phyloP scores from a whole-genome alignment of 2,329 filamentous ascomycete genomes.

The Myriosclerotinia curreyana region DNA sequence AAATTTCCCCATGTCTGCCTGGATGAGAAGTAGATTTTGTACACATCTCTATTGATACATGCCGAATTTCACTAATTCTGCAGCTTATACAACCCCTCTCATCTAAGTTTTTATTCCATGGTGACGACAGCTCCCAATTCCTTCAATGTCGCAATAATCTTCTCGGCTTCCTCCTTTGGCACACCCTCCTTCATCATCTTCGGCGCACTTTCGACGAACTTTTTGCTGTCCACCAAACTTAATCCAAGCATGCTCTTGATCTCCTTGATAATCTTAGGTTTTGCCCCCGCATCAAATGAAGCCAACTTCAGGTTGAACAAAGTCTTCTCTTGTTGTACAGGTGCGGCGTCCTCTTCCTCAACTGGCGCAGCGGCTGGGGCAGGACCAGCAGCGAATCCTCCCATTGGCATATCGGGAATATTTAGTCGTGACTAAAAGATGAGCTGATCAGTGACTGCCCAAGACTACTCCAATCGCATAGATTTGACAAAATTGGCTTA shows the following conservation, averaged over 20 bases:
- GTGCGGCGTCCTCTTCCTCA: constrained; percentile 84
- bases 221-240: constrained; percentile 98
- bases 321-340: constrained; percentile 89
- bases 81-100: constrained; percentile 29
- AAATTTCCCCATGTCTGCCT: neutral
- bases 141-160: constrained; percentile 95
- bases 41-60: constrained; percentile 40
- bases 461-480: neutral
- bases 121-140: constrained; percentile 81
- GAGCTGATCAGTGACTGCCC: constrained; percentile 26
- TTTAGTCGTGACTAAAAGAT: constrained; percentile 76
- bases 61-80: constrained; percentile 27
- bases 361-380: constrained; percentile 59
- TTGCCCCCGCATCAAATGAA: constrained; percentile 80
- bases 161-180: constrained; percentile 98
- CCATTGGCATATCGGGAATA: constrained; percentile 95
- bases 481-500: constrained; percentile 43
- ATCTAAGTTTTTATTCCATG: constrained; percentile 78
- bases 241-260: constrained; percentile 94
- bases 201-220: constrained; percentile 97
- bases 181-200: constrained; percentile 99
- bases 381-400: constrained; percentile 72
- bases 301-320: constrained; percentile 95
- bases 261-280: constrained; percentile 99
- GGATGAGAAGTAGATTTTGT: constrained; percentile 37